Percentiles rank a stretch among this genome's conserved stretches.
Evolutionary conservation across 176 grass and related monocot species (phyloP).

Genomic region (Luzula sylvatica): DNA sequence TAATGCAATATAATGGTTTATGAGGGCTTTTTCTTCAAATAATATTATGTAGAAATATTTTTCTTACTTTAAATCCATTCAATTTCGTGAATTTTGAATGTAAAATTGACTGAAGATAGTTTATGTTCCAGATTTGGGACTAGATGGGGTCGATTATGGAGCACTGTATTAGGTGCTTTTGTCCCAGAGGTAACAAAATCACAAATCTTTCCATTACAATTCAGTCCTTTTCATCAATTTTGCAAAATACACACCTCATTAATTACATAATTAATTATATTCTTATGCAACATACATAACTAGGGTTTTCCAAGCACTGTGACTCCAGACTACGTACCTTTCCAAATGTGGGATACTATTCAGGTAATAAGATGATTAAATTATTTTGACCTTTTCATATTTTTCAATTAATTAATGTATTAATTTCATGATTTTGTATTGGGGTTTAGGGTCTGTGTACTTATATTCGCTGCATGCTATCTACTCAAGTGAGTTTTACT

Average conservation of each 20-base stretch:
- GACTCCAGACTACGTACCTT: constrained; percentile 79
- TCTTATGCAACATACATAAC: background rate
- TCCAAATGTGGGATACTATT: constrained; percentile 88
- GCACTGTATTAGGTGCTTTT: constrained; percentile 66
- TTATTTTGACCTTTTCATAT: too few species aligned
- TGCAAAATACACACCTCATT: constrained; percentile 1
- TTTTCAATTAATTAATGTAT: too few species aligned
- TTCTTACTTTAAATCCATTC: background rate
- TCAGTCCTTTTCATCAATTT: background rate
- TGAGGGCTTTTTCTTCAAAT: too few species aligned
- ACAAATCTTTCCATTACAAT: background rate
- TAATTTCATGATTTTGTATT: background rate
- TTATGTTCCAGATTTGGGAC: constrained; percentile 39
- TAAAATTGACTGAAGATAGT: background rate
- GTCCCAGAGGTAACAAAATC: constrained; percentile 56
- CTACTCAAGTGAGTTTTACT: constrained; percentile 68
- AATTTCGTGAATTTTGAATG: too few species aligned
- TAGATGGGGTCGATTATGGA: constrained; percentile 53
- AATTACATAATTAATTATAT: constrained; percentile 7
- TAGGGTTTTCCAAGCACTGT: constrained; percentile 88
- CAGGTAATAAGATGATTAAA: constrained; percentile 41
- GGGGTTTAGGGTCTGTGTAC: constrained; percentile 67
- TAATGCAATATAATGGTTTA: too few species aligned
- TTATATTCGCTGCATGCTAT: constrained; percentile 85
- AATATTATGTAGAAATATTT: background rate